These are phyloP conservation scores for Corymbia calophylla DNA, from an alignment of 441 rosid species.

Conservation along the genomic window DNA sequence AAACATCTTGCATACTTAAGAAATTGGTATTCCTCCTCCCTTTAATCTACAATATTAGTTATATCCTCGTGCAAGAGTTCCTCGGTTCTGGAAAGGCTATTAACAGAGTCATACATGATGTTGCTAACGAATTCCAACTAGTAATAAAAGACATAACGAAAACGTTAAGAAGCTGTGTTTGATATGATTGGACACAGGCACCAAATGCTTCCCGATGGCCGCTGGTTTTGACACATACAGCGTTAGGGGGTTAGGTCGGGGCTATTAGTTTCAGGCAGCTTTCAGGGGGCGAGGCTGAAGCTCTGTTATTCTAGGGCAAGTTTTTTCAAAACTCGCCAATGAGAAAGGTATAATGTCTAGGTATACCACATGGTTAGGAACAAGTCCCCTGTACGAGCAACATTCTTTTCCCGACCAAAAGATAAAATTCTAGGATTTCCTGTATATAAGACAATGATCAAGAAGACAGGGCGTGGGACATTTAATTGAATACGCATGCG, in stretches of 20 bases:
- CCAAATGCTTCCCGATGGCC: neutral
- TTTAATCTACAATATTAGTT: neutral
- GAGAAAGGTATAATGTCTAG: neutral
- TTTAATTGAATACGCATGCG: neutral
- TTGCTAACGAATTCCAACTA: neutral
- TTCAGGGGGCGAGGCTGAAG: neutral
- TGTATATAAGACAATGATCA: neutral
- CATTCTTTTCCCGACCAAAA: neutral
- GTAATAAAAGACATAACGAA: neutral
- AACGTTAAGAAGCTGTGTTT: neutral
- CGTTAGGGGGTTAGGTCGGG: neutral
- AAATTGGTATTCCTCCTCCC: neutral
- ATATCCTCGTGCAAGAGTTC: neutral
- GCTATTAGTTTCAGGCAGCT: neutral
- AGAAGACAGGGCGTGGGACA: neutral
- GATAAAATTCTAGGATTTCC: neutral
- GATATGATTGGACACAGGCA: neutral
- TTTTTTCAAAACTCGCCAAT: neutral
- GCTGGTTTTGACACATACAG: neutral
- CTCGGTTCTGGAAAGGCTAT: neutral
- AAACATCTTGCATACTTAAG: neutral
- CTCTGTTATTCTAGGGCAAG: neutral
- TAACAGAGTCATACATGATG: neutral
- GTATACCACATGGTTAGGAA: neutral
- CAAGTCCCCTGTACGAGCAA: neutral